Base-by-base conservation (phyloP, 1,284 basidiomycete species). In the Sutorius eximius region DNA sequence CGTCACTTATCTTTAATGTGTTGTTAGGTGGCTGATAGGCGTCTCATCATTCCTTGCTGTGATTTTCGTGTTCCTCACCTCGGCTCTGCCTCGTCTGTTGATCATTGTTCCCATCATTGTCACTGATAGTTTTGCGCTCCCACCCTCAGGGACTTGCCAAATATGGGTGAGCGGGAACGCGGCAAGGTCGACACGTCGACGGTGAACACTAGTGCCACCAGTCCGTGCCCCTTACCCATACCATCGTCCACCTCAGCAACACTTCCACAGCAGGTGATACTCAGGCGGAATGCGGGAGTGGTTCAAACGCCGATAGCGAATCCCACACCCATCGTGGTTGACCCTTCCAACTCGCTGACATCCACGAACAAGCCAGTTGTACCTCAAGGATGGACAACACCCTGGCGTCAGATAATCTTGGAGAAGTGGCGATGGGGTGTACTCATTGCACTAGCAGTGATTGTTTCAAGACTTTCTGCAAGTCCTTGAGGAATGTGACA, bases 381-480 rank as follows among this genome's bases (percentile, higher is more conserved):
- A 1, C 70, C 70, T 27, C 67, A 71, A 48, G 80, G 77, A 8
- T 81, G 81, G 76, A 73, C 77, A 13, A 71, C 79, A 8, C 76
- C 80, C 7, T 84, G 85, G 82, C 78, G 83, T 46, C 79, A 82
- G 58, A 70, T 89, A 42, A 69, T 91, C n/a, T 87, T 83, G 82
- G 86, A 90, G 66, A 89, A 89, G 67, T 91, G 89, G 89, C 76
- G 86, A 56, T 88, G 88, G 82, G 87, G 89, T n/a, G 77, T 87
- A 30, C 69, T 91, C 55, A 86, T 91, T 57, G 85, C 82, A 3
- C 69, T 91, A 49, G 89, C 89, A 1, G 82, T 91, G 40, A 71
- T 91, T 49, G 81, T 91, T 16, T 91, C 89, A 40, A 80, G 86
- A 58, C 74, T 90, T 53, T 82, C 83, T 16, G 76, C 81, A 33